Evolutionary conservation across 257 asterid genomes (phyloP).

Genomic region (Striga asiatica): DNA sequence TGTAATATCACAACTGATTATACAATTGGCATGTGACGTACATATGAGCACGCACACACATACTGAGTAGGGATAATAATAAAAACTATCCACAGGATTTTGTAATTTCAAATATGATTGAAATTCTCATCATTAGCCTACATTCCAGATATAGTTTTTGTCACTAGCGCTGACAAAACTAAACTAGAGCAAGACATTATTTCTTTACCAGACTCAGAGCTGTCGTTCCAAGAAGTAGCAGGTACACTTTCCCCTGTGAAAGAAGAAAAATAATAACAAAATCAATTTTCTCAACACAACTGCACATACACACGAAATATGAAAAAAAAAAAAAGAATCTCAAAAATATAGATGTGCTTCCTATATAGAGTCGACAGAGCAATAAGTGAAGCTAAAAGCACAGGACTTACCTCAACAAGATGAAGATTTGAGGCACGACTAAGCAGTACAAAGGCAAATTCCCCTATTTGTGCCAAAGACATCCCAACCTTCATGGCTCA

Average conservation of each 20-base stretch:
- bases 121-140: neutral
- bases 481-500: conserved; percentile 63
- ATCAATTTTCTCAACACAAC: neutral
- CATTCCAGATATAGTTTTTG: neutral
- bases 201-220: conserved; percentile 66
- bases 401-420: conserved; percentile 77
- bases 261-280: neutral
- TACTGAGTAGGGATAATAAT: neutral
- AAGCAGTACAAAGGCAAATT: conserved; percentile 91
- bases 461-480: conserved; percentile 99
- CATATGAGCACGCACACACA: too few relatives aligned
- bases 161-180: neutral
- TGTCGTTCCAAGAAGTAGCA: conserved; percentile 94
- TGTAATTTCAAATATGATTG: neutral
- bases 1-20: neutral
- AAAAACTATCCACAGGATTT: neutral
- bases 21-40: too few relatives aligned
- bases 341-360: neutral
- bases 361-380: neutral
- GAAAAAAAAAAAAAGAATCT: too few relatives aligned
- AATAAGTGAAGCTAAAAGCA: neutral
- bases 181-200: conserved; percentile 1
- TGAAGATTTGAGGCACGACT: conserved; percentile 99
- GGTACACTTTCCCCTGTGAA: conserved; percentile 76
- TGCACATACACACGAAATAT: neutral